Evolutionary conservation across 31 red algal species (phyloP).

Genomic region (Endocladia muricata): DNA sequence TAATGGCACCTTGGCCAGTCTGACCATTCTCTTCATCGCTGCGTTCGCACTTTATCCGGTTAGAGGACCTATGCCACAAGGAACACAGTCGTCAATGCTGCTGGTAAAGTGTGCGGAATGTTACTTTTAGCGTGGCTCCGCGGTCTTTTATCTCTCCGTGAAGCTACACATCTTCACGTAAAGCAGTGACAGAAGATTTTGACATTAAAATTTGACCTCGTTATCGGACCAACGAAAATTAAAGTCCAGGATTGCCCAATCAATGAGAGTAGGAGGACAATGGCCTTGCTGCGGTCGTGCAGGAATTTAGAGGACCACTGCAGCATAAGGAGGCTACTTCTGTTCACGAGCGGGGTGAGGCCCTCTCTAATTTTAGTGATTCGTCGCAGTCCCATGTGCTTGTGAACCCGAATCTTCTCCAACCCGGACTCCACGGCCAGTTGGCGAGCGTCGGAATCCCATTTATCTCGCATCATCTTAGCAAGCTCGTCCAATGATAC

Average conservation of each 20-base stretch:
- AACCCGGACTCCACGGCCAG: neutral
- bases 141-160: too few relatives aligned
- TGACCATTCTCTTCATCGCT: too few relatives aligned
- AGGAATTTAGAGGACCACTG: neutral
- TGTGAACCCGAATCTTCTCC: neutral
- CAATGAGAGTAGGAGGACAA: neutral
- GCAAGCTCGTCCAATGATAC: slow-evolving; percentile 9
- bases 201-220: neutral
- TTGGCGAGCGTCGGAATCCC: slow-evolving; percentile 18
- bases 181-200: too few relatives aligned
- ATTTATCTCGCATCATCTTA: slow-evolving; percentile 8
- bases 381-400: neutral
- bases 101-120: too few relatives aligned
- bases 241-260: neutral
- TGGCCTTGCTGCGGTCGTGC: neutral
- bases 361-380: neutral
- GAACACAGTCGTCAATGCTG: too few relatives aligned
- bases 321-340: neutral
- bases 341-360: neutral
- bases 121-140: too few relatives aligned
- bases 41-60: too few relatives aligned
- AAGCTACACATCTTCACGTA: too few relatives aligned
- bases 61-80: too few relatives aligned
- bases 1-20: too few relatives aligned
- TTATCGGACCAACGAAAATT: neutral